These are phyloP conservation scores for Amaranthus tricolor DNA, from an alignment of 179 eudicot genomes.

Conservation along the genomic window DNA sequence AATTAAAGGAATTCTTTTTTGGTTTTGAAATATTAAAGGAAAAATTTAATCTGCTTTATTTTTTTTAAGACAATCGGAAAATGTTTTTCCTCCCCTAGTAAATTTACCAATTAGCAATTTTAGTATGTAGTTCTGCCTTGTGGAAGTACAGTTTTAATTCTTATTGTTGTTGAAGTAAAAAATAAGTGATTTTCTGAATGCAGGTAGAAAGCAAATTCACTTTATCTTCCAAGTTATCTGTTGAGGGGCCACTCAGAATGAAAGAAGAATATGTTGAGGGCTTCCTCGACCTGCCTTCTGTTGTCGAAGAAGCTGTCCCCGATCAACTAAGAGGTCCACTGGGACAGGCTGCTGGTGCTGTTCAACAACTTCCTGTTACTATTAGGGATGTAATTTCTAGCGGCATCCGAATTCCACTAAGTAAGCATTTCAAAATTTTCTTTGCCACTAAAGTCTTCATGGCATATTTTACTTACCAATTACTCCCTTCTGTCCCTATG, in stretches of 20 bases:
- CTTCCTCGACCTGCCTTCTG: conserved; percentile 56
- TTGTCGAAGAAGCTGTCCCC: conserved; percentile 70
- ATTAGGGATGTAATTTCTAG: conserved; percentile 56
- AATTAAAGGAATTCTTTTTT: neutral
- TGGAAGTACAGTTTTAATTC: neutral
- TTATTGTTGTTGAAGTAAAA: conserved; percentile 13
- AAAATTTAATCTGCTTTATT: neutral
- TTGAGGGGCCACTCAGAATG: conserved; percentile 88
- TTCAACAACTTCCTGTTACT: conserved; percentile 81
- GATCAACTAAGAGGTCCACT: conserved; percentile 64
- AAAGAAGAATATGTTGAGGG: conserved; percentile 82
- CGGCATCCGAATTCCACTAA: conserved; percentile 74
- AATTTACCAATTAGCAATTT: neutral
- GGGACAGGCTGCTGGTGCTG: conserved; percentile 55
- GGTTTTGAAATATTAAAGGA: neutral
- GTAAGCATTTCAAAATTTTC: conserved; percentile 39
- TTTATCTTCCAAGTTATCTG: conserved; percentile 54
- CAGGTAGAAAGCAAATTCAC: conserved; percentile 76
- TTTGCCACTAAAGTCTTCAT: neutral
- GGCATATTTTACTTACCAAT: neutral
- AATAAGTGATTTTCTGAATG: conserved; percentile 20
- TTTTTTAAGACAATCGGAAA: neutral
- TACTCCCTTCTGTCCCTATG: neutral
- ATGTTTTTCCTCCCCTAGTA: neutral
- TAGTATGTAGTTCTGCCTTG: neutral